These are phyloP conservation scores for Hirschioporus abietinus DNA, from an alignment of 768 basidiomycete species.

Conservation along the genomic window DNA sequence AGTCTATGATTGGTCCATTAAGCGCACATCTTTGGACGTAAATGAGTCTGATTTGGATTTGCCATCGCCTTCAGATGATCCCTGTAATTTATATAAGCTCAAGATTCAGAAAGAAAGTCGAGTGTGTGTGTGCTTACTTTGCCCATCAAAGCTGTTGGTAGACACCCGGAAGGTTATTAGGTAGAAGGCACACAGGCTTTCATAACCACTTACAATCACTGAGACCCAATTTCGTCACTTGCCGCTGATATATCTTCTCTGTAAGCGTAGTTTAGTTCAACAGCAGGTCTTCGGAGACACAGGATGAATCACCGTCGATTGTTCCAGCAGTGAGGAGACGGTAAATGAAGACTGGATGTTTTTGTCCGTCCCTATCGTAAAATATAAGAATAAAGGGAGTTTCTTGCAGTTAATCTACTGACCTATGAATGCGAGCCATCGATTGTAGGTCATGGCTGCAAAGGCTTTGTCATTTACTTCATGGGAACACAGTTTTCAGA, in stretches of 20 bases:
- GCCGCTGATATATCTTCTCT: constrained; percentile 93
- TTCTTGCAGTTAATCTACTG: constrained; percentile 13
- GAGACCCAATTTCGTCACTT: constrained; percentile 89
- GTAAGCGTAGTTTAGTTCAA: constrained; percentile 10
- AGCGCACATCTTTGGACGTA: constrained; percentile 73
- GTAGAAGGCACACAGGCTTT: constrained; percentile 8
- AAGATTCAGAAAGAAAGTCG: not conserved
- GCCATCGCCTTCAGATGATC: constrained; percentile 30
- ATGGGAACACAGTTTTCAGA: not conserved
- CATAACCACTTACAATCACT: constrained; percentile 65
- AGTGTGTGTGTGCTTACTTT: constrained; percentile 45
- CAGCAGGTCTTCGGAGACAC: not conserved
- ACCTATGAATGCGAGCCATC: constrained; percentile 97
- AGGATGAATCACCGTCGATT: constrained; percentile 66
- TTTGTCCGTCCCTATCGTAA: constrained; percentile 80
- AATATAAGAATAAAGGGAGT: constrained; percentile 8
- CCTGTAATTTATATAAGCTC: constrained; percentile 15
- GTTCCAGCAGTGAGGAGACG: constrained; percentile 81
- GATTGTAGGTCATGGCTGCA: constrained; percentile 86
- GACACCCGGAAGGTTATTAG: not conserved
- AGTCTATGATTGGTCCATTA: constrained; percentile 2
- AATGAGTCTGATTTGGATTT: constrained; percentile 80
- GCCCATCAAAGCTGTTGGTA: constrained; percentile 60
- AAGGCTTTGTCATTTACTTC: constrained; percentile 6
- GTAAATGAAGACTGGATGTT: constrained; percentile 85